Base-by-base conservation (phyloP, 148 eudicot genomes). In the Rheum nobile region DNA sequence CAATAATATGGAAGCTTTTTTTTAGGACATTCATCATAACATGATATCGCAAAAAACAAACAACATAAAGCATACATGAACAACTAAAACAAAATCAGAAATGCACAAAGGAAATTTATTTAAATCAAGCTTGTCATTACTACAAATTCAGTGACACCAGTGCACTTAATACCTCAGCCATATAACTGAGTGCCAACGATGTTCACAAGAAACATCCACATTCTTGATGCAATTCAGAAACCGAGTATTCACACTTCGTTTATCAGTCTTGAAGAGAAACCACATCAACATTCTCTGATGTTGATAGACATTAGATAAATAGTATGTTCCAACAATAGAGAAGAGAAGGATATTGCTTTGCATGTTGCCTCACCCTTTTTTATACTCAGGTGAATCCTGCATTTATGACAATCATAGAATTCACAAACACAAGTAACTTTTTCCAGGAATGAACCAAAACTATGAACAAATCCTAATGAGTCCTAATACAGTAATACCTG, bases 401-500 rank as follows among this genome's bases (percentile, higher is more conserved):
- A 41, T 26, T 28, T 42, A 74, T 0, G 11, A 61, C 54, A 42
- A 28, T 12, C 71, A 38, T n/a, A 17, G 16, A 26, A 17, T 34
- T 67, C 71, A 67, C 71, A 34, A 0, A 0, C 5, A 11, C 34
- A 34, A 67, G 14, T 16, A 67, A 5, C 24, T 19, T 67, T 3
- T 8, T 38, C 6, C 9, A 67, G 13, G 55, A 57, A 57, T 24
- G 26, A 11, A 11, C 4, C 71, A 67, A 34, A 67, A 32, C 8
- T n/a, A 67, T 16, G 39, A 38, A 67, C 1, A 26, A 0, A 34
- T 34, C 43, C 13, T 24, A 14, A 57, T 5, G 7, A 57, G 31
- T 14, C 26, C 0, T 9, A 24, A 11, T 67, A 79, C 82, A n/a
- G n/a, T n/a, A n/a, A n/a, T n/a, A n/a, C n/a, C 84, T 79, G 82